phyloP scores from a whole-genome alignment of 1,139 yeast genomes.

The Protomyces pachydermus region DNA sequence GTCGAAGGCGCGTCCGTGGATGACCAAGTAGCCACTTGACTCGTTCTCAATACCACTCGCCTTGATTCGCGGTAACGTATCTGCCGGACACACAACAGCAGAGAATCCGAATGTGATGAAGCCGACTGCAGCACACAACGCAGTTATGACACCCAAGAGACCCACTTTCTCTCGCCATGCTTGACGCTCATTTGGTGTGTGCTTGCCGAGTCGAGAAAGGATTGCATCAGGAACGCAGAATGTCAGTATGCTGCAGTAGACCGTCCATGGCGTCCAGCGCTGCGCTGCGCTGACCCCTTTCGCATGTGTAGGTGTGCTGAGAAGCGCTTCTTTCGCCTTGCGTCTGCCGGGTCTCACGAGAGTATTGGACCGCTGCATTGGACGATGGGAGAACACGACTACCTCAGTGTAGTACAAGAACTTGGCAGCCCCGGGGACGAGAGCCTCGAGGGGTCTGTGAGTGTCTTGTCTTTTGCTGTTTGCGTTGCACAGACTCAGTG shows the following conservation, averaged over 20 bases:
- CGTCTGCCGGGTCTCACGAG: background rate
- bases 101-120: slow-evolving; percentile 44
- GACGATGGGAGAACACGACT: background rate
- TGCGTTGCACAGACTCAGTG: no score
- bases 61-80: slow-evolving; percentile 40
- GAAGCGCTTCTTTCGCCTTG: background rate
- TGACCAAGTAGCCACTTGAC: slow-evolving; percentile 40
- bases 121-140: slow-evolving; percentile 41
- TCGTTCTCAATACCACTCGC: slow-evolving; percentile 51
- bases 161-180: slow-evolving; percentile 45
- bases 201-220: background rate
- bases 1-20: slow-evolving; percentile 44
- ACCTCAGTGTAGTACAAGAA: no score
- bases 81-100: slow-evolving; percentile 43
- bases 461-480: no score
- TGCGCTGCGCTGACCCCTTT: background rate
- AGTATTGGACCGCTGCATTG: background rate
- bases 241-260: background rate
- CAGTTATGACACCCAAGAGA: slow-evolving; percentile 39
- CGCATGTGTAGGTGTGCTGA: background rate
- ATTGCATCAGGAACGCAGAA: background rate
- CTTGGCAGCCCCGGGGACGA: no score
- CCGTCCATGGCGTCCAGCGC: background rate
- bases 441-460: no score
- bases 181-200: slow-evolving; percentile 40